phyloP scores from a whole-genome alignment of 2,329 filamentous ascomycete genomes.

The Exophiala bonariae region DNA sequence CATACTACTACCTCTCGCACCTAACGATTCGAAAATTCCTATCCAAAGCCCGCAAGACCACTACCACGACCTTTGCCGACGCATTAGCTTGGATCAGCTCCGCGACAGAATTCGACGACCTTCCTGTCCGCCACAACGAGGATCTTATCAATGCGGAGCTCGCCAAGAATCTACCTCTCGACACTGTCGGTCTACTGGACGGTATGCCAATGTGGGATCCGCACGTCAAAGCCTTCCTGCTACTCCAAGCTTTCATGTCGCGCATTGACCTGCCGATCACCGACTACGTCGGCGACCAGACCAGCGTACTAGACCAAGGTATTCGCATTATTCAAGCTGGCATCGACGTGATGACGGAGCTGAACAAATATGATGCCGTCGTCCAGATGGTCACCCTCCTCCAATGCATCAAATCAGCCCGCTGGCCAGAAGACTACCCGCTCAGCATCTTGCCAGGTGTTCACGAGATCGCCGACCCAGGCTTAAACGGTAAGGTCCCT shows the following conservation, averaged over 20 bases:
- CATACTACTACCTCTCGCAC: conserved; percentile 97
- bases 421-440: conserved; percentile 83
- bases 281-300: conserved; percentile 95
- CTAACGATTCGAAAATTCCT: conserved; percentile 87
- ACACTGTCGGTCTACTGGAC: conserved; percentile 46
- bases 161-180: conserved; percentile 70
- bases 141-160: conserved; percentile 94
- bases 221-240: conserved; percentile 91
- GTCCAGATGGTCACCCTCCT: conserved; percentile 80
- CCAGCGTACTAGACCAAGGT: conserved; percentile 84
- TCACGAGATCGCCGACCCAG: conserved; percentile 33
- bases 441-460: conserved; percentile 79
- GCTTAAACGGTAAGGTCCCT: conserved; percentile 24
- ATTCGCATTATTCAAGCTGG: conserved; percentile 96
- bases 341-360: conserved; percentile 88
- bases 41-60: conserved; percentile 70
- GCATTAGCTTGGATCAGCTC: conserved; percentile 89
- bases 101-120: conserved; percentile 94
- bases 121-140: conserved; percentile 96
- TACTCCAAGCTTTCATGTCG: conserved; percentile 93
- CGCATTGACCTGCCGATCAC: conserved; percentile 89
- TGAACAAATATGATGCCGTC: conserved; percentile 74
- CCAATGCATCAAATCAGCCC: conserved; percentile 87
- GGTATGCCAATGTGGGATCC: conserved; percentile 93
- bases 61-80: conserved; percentile 67